phyloP scores from a whole-genome alignment of 768 basidiomycete genomes.

The Boletus sp. region DNA sequence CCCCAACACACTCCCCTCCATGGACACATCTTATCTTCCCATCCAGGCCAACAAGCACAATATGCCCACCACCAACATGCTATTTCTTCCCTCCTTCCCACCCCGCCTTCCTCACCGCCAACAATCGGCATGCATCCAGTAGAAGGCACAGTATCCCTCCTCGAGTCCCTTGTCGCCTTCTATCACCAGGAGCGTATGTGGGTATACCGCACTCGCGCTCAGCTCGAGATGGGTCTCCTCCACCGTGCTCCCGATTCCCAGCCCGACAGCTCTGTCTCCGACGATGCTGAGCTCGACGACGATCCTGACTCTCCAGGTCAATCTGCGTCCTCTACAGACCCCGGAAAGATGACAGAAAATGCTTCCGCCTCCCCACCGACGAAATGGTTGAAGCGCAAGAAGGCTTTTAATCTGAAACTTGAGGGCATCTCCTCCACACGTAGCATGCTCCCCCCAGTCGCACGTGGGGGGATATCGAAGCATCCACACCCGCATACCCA shows the following conservation, averaged over 20 bases:
- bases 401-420: conserved; percentile 51
- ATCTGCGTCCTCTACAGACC: conserved; percentile 20
- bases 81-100: conserved; percentile 32
- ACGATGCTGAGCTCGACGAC: conserved; percentile 17
- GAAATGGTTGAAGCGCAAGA: conserved; percentile 57
- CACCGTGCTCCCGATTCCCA: conserved; percentile 11
- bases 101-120: conserved; percentile 33
- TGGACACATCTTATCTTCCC: conserved; percentile 22
- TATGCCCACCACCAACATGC: conserved; percentile 25
- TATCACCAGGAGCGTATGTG: conserved; percentile 72
- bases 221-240: conserved; percentile 49
- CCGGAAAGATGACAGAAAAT: conserved; percentile 32
- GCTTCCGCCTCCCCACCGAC: conserved; percentile 25
- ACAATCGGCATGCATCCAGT: conserved; percentile 34
- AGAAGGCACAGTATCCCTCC: conserved; percentile 51
- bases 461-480: conserved; percentile 27
- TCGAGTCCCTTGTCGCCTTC: conserved; percentile 61
- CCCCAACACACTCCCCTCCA: conserved; percentile 28
- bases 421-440: conserved; percentile 39
- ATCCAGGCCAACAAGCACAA: conserved; percentile 19
- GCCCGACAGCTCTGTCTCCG: neutral
- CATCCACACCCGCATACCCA: conserved; percentile 22
- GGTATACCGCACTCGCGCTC: conserved; percentile 63
- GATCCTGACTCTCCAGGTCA: conserved; percentile 20
- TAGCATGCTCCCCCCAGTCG: conserved; percentile 14